A percentile compares a stretch with the other conserved stretches of the same genome.
phyloP scores from a whole-genome alignment of 805 yeast genomes.

The Isabelozyma pseudorhagii region DNA sequence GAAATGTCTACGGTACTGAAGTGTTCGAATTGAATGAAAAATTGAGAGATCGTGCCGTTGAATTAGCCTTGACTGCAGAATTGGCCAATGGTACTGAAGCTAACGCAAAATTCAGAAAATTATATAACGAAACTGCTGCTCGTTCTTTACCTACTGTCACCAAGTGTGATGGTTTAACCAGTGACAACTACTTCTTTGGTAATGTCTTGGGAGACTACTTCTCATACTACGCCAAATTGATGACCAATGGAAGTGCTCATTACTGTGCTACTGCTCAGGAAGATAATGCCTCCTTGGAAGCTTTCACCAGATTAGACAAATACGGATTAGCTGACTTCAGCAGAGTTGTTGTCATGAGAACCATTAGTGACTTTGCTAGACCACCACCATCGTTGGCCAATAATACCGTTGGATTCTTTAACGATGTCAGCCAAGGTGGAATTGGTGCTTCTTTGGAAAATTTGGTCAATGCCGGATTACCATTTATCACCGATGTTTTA shows the following conservation, averaged over 20 bases:
- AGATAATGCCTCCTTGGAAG: conserved; percentile 64
- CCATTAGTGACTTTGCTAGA: conserved; percentile 57
- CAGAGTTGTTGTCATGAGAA: conserved; percentile 58
- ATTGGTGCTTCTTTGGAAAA: conserved; percentile 46
- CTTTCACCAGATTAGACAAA: conserved; percentile 50
- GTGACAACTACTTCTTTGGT: conserved; percentile 62
- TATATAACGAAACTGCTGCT: conserved; percentile 52
- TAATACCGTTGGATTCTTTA: conserved; percentile 50
- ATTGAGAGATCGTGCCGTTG: conserved; percentile 56
- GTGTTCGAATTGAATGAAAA: conserved; percentile 59
- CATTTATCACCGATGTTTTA: conserved; percentile 52
- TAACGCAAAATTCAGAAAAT: conserved; percentile 44
- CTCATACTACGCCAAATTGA: conserved; percentile 41
- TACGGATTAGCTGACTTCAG: conserved; percentile 55
- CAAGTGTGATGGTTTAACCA: conserved; percentile 58
- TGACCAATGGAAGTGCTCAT: conserved; percentile 57
- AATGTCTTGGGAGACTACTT: conserved; percentile 48
- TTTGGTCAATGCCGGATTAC: conserved; percentile 51
- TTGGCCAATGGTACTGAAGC: conserved; percentile 45
- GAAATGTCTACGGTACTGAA: conserved; percentile 59
- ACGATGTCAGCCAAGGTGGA: conserved; percentile 50
- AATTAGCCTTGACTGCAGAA: conserved; percentile 44
- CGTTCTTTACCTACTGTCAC: conserved; percentile 43
- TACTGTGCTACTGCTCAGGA: conserved; percentile 67
- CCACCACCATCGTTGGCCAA: conserved; percentile 45